These are phyloP conservation scores for Penicillium canescens DNA, from an alignment of 495 filamentous ascomycete genomes.

Conservation along the genomic window DNA sequence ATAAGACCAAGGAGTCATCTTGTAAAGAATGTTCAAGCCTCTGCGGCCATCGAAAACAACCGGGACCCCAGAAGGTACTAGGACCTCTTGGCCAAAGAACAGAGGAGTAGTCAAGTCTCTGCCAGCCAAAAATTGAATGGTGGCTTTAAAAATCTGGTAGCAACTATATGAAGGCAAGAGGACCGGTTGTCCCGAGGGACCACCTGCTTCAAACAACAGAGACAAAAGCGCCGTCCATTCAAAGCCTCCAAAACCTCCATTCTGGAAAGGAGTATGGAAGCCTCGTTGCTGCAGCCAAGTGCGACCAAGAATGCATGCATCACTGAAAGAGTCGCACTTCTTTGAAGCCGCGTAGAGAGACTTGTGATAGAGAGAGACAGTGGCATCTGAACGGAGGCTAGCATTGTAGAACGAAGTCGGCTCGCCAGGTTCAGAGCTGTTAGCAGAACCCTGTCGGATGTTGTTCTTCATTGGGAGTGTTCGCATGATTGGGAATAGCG, in stretches of 20 bases:
- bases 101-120: constrained; percentile 69
- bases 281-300: constrained; percentile 90
- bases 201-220: constrained; percentile 76
- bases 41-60: constrained; percentile 65
- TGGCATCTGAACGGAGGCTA: constrained; percentile 74
- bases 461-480: constrained; percentile 70
- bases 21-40: constrained; percentile 81
- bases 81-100: constrained; percentile 43
- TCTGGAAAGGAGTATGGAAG: constrained; percentile 60
- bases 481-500: constrained; percentile 65
- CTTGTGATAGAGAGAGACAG: constrained; percentile 70
- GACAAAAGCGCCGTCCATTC: constrained; percentile 82
- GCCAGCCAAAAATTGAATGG: constrained; percentile 76
- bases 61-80: constrained; percentile 38
- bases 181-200: constrained; percentile 64
- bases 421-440: constrained; percentile 29
- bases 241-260: constrained; percentile 91
- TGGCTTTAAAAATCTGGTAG: constrained; percentile 93
- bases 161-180: constrained; percentile 80
- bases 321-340: constrained; percentile 69
- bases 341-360: constrained; percentile 63
- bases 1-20: constrained; percentile 89
- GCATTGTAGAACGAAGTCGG: constrained; percentile 90
- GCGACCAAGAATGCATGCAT: constrained; percentile 82
- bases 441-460: constrained; percentile 53